These are phyloP conservation scores for Mimosa pudica DNA, from an alignment of 306 rosid species.

Conservation along the genomic window DNA sequence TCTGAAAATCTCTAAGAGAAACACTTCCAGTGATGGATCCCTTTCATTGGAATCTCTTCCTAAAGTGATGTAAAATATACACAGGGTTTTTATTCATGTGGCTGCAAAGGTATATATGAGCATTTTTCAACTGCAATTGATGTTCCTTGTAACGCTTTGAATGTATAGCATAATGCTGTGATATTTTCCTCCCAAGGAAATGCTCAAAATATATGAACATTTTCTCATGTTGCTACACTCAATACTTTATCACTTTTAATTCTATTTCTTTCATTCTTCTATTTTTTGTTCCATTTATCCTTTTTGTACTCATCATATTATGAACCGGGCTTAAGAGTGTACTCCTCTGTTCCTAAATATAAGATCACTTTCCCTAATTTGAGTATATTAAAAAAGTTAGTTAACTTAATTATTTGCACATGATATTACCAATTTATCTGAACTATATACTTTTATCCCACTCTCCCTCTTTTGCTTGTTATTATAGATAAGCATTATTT, in stretches of 20 bases:
- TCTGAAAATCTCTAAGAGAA: slow-evolving; percentile 58
- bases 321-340: background rate
- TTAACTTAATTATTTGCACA: no score
- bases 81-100: slow-evolving; percentile 83
- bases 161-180: background rate
- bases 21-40: slow-evolving; percentile 53
- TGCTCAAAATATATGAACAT: background rate
- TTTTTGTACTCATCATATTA: background rate
- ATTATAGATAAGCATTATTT: no score
- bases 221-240: slow-evolving; percentile 3
- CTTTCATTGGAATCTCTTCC: slow-evolving; percentile 82
- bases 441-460: no score
- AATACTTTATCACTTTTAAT: background rate
- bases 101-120: slow-evolving; percentile 76
- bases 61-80: slow-evolving; percentile 87
- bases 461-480: no score
- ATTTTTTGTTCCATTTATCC: background rate
- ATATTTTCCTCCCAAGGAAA: background rate
- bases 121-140: slow-evolving; percentile 13
- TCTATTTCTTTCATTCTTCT: background rate
- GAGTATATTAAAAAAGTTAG: no score
- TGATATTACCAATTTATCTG: no score
- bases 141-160: slow-evolving; percentile 17
- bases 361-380: no score
- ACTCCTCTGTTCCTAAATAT: no score